phyloP scores from a whole-genome alignment of 2,329 filamentous ascomycete species.

The Polytolypa hystricis region DNA sequence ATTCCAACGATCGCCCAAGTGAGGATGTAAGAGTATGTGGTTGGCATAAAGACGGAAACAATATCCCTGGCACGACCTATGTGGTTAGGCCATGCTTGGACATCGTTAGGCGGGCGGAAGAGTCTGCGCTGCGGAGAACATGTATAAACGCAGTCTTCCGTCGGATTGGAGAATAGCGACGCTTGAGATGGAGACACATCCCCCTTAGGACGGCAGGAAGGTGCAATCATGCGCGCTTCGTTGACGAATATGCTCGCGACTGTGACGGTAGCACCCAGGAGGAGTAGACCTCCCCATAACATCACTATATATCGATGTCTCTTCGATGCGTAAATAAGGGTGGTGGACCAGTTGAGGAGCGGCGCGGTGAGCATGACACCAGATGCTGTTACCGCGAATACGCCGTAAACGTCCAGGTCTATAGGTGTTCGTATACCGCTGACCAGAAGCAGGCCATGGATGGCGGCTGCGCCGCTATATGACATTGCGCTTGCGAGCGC shows the following conservation, averaged over 20 bases:
- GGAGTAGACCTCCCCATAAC: slow-evolving; percentile 13
- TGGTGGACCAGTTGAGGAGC: slow-evolving; percentile 15
- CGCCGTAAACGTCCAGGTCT: slow-evolving; percentile 14
- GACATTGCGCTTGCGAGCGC: slow-evolving; percentile 17
- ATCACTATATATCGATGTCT: slow-evolving; percentile 12
- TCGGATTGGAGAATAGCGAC: neutral
- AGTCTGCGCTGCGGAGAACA: neutral
- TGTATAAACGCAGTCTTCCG: slow-evolving; percentile 2
- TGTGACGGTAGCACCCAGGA: slow-evolving; percentile 13
- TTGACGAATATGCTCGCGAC: slow-evolving; percentile 12
- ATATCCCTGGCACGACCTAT: slow-evolving; percentile 2
- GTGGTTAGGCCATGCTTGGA: slow-evolving; percentile 2
- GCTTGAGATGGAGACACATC: neutral
- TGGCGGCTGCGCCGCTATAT: slow-evolving; percentile 15
- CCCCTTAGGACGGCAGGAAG: slow-evolving; percentile 8
- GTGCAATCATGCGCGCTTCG: slow-evolving; percentile 5
- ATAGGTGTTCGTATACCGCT: slow-evolving; percentile 11
- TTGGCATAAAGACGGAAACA: slow-evolving; percentile 1
- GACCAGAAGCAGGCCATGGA: slow-evolving; percentile 16
- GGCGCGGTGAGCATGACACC: slow-evolving; percentile 7
- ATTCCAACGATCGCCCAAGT: neutral
- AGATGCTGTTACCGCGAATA: slow-evolving; percentile 15
- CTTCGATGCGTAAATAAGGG: slow-evolving; percentile 10
- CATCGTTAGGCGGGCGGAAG: slow-evolving; percentile 1
- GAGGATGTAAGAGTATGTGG: neutral